Evolutionary conservation across 257 asterid genomes (phyloP).

Genomic region (Solanum sparsipilum): DNA sequence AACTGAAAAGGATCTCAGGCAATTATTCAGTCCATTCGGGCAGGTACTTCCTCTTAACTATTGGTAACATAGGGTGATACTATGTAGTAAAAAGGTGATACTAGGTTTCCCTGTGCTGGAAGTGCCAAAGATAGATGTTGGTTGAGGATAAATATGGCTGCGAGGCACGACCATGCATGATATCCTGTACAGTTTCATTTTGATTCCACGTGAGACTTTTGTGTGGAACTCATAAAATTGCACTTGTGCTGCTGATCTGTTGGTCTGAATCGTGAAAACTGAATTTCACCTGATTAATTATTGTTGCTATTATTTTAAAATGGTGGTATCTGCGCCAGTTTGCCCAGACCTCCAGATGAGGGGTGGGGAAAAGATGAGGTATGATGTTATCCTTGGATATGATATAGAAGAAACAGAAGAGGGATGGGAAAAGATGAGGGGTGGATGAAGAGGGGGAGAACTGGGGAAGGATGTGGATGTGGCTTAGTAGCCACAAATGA

Average conservation of each 20-base stretch:
- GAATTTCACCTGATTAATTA: not conserved
- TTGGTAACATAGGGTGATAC: not conserved
- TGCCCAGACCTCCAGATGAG: not conserved
- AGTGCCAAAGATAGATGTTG: not conserved
- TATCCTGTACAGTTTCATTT: not conserved
- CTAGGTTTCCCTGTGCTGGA: not conserved
- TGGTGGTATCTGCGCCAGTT: not conserved
- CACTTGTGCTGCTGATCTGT: not conserved
- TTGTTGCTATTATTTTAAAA: not conserved
- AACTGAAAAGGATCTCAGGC: slow-evolving; percentile 84
- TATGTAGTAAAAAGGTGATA: not conserved
- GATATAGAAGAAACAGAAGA: not conserved
- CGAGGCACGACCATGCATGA: not conserved
- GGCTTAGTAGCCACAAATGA: not conserved
- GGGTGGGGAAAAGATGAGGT: not conserved
- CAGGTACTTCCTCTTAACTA: slow-evolving; percentile 41
- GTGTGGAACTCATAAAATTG: not conserved
- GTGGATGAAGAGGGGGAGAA: not conserved
- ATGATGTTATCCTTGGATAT: not conserved
- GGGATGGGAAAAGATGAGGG: not conserved
- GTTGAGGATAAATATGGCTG: not conserved
- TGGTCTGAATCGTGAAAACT: not conserved
- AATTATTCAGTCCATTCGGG: slow-evolving; percentile 75
- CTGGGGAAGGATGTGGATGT: not conserved
- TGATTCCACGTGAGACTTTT: not conserved